Conservation (phyloP, 176 grass and related monocot genomes). For the Aegilops bicornis region DNA sequence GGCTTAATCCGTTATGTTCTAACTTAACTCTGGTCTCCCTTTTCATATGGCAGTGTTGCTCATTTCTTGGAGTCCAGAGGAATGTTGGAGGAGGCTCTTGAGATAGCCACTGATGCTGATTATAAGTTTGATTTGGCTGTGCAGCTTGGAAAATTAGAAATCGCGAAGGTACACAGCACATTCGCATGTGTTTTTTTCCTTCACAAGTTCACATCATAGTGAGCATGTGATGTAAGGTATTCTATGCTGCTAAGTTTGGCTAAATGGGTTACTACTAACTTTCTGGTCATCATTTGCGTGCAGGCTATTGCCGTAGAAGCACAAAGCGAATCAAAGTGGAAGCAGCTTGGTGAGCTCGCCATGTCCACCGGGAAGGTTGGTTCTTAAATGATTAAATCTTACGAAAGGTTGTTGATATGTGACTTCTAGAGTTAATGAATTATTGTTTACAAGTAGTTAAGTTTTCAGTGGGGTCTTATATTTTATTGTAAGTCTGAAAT, state of each 20-base stretch:
- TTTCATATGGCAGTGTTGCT: slow-evolving; percentile 66
- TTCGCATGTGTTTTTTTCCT: not conserved
- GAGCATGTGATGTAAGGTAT: slow-evolving; percentile 12
- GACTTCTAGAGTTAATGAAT: not conserved
- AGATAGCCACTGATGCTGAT: slow-evolving; percentile 94
- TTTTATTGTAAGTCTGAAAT: not conserved
- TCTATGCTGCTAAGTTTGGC: not conserved
- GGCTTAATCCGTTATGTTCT: not conserved
- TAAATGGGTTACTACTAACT: slow-evolving; percentile 13
- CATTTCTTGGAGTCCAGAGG: slow-evolving; percentile 98
- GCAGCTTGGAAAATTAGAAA: slow-evolving; percentile 88
- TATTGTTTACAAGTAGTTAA: not conserved
- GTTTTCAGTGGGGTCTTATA: not conserved
- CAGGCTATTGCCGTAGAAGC: slow-evolving; percentile 83
- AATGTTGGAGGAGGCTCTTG: slow-evolving; percentile 98
- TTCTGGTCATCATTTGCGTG: slow-evolving; percentile 11
- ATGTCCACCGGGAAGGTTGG: slow-evolving; percentile 91
- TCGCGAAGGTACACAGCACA: slow-evolving; percentile 74
- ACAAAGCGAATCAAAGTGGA: slow-evolving; percentile 99
- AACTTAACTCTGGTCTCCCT: not conserved
- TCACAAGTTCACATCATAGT: not conserved
- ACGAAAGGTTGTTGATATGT: not conserved
- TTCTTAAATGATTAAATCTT: slow-evolving; percentile 25
- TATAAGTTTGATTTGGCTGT: slow-evolving; percentile 97
- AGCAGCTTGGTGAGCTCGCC: slow-evolving; percentile 89